These are phyloP conservation scores for Trametes cinnabarina DNA, from an alignment of 768 basidiomycete genomes.

Conservation along the genomic window DNA sequence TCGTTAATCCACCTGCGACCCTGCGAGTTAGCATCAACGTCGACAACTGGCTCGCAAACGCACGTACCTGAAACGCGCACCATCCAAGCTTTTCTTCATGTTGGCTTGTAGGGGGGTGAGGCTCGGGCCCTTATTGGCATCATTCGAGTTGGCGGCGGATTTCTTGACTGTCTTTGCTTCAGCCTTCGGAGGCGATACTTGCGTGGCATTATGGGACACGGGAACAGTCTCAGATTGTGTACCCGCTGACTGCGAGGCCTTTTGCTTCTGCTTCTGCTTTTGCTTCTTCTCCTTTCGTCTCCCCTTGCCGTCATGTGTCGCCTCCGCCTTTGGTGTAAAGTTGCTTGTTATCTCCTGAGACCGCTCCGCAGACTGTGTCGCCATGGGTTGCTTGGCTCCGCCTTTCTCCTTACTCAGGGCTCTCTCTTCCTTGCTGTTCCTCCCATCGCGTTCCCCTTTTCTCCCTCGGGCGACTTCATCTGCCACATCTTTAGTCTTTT, in stretches of 20 bases:
- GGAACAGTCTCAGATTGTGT: not conserved
- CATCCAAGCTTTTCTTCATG: slow-evolving; percentile 79
- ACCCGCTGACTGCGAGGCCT: not conserved
- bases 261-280: slow-evolving; percentile 9
- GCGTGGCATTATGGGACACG: too few species aligned
- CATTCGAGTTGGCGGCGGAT: not conserved
- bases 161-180: not conserved
- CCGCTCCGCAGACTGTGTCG: not conserved
- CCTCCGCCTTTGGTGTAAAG: not conserved
- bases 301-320: slow-evolving; percentile 2
- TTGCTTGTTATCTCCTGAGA: not conserved
- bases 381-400: not conserved
- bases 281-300: not conserved
- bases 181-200: not conserved
- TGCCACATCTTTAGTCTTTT: slow-evolving; percentile 11
- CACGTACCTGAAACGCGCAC: slow-evolving; percentile 81
- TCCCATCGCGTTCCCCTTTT: slow-evolving; percentile 2
- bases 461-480: not conserved
- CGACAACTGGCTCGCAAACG: slow-evolving; percentile 12
- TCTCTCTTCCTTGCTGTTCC: not conserved
- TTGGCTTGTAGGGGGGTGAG: slow-evolving; percentile 73
- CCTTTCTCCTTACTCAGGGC: not conserved
- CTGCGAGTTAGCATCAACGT: not conserved
- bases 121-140: slow-evolving; percentile 20
- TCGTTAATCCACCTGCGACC: slow-evolving; percentile 84